A percentile compares a stretch with the other conserved stretches of the same genome.
Evolutionary conservation across 805 yeast genomes (phyloP).

Genomic region (Nematodospora valgi): DNA sequence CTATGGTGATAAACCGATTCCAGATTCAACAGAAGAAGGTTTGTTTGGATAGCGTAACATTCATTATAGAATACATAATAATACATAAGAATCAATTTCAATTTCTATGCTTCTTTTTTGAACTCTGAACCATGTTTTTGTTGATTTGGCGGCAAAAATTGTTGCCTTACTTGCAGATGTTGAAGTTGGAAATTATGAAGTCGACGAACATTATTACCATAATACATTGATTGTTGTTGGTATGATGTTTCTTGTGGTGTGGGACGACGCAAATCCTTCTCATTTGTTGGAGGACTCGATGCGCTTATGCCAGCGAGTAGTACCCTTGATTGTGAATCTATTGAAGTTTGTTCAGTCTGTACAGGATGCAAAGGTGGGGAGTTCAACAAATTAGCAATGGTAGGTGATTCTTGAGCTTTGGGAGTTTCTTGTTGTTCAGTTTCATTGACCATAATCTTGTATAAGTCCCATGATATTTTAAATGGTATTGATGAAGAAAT

Average conservation of each 20-base stretch:
- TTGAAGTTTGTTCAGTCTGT: no score
- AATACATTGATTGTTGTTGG: background rate
- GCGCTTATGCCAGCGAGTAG: conserved; percentile 3
- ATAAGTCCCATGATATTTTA: conserved; percentile 16
- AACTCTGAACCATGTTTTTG: background rate
- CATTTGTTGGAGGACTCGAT: conserved; percentile 4
- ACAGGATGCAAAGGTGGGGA: conserved; percentile 4
- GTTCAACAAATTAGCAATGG: conserved; percentile 11
- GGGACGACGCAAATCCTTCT: background rate
- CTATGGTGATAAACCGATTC: conserved; percentile 70
- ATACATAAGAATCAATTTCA: background rate
- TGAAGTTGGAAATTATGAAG: no score
- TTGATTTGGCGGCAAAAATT: background rate
- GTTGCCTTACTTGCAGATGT: no score
- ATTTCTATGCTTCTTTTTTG: background rate
- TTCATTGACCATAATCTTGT: conserved; percentile 11
- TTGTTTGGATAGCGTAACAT: conserved; percentile 57
- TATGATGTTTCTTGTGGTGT: background rate
- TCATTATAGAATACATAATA: no score
- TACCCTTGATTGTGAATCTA: background rate
- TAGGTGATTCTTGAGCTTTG: conserved; percentile 11
- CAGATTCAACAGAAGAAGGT: conserved; percentile 73
- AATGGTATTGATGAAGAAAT: conserved; percentile 14
- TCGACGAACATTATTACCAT: background rate
- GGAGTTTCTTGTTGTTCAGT: conserved; percentile 1